These are phyloP conservation scores for Phialophora macrospora DNA, from an alignment of 2,329 filamentous ascomycete genomes.

Conservation along the genomic window DNA sequence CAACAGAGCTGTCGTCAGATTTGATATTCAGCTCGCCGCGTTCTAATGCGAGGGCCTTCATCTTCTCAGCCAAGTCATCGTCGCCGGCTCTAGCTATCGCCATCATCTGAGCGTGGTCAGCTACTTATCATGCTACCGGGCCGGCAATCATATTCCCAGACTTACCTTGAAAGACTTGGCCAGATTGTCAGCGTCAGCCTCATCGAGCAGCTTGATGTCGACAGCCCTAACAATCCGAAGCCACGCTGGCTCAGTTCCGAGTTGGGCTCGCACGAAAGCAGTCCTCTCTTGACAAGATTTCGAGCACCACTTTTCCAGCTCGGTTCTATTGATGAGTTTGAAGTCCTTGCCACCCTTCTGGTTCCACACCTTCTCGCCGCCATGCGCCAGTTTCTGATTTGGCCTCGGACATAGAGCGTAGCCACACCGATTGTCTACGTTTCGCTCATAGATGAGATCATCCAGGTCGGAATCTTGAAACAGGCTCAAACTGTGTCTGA, in stretches of 20 bases:
- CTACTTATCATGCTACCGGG: neutral
- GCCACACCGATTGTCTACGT: constrained; percentile 79
- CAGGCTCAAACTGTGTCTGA: constrained; percentile 68
- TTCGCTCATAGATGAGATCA: constrained; percentile 84
- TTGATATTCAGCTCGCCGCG: constrained; percentile 45
- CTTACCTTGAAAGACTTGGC: constrained; percentile 29
- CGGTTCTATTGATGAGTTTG: constrained; percentile 70
- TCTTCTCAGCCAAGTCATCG: constrained; percentile 42
- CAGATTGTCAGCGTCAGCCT: constrained; percentile 49
- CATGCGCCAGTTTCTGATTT: constrained; percentile 62
- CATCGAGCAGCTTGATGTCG: constrained; percentile 68
- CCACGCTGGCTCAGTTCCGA: constrained; percentile 85
- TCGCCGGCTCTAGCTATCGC: constrained; percentile 35
- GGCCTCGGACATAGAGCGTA: constrained; percentile 76
- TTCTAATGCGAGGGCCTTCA: constrained; percentile 60
- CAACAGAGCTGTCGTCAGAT: constrained; percentile 14
- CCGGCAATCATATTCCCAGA: neutral
- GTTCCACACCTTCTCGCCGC: constrained; percentile 58
- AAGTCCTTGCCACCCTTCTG: constrained; percentile 62
- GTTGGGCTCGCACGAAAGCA: constrained; percentile 85
- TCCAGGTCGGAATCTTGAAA: constrained; percentile 93
- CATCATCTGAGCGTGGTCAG: constrained; percentile 23
- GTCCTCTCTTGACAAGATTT: constrained; percentile 77
- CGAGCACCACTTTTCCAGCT: constrained; percentile 87
- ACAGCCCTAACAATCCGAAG: constrained; percentile 67